Conservation (phyloP, 2,329 filamentous ascomycete species). For the Aspergillus proliferans region DNA sequence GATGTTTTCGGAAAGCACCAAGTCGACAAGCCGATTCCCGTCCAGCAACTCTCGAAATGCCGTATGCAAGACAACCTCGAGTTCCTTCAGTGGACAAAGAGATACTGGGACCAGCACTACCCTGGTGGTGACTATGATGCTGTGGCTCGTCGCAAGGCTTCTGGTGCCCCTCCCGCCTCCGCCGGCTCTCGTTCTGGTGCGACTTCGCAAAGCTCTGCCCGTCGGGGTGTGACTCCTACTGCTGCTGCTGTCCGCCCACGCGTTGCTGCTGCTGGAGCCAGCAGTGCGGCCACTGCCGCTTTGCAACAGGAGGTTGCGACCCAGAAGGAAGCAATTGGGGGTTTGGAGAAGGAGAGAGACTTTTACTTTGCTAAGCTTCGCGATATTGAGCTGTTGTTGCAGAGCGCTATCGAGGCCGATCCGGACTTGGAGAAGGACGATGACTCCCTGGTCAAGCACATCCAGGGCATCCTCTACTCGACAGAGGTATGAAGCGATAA, state of each 20-base stretch:
- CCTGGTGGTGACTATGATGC: conserved; percentile 97
- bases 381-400: conserved; percentile 91
- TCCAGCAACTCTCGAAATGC: conserved; percentile 87
- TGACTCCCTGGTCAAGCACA: conserved; percentile 84
- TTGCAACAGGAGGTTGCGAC: conserved; percentile 79
- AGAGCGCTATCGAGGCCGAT: conserved; percentile 86
- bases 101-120: conserved; percentile 97
- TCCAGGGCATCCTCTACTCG: conserved; percentile 94
- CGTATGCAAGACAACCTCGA: conserved; percentile 99
- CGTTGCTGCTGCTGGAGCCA: conserved; percentile 38
- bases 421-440: conserved; percentile 93
- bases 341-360: conserved; percentile 90
- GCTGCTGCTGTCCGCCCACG: conserved; percentile 43
- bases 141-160: conserved; percentile 73
- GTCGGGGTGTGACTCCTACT: conserved; percentile 58
- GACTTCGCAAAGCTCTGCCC: conserved; percentile 42
- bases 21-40: conserved; percentile 83
- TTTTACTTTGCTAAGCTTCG: conserved; percentile 99
- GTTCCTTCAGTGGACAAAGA: conserved; percentile 95
- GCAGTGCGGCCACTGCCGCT: conserved; percentile 55
- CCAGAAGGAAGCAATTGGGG: conserved; percentile 90
- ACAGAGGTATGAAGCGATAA: conserved; percentile 59
- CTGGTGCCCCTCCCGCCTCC: conserved; percentile 51
- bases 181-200: conserved; percentile 45
- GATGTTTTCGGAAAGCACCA: conserved; percentile 79